phyloP scores from a whole-genome alignment of 108 stramenopile species.

The Cyclotella atomus region DNA sequence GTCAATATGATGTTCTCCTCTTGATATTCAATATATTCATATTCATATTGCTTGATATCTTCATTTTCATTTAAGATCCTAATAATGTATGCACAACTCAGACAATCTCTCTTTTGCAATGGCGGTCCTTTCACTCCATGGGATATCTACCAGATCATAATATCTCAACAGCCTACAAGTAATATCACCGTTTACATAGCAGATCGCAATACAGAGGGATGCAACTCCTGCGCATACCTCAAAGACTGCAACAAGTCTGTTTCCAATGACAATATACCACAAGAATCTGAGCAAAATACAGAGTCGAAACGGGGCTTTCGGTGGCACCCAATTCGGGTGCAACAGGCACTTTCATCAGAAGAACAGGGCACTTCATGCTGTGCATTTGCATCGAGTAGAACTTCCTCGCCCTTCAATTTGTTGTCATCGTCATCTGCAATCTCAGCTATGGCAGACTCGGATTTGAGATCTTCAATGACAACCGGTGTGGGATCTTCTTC shows the following conservation, averaged over 20 bases:
- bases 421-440: background rate
- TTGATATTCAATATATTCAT: too few relatives aligned
- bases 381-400: background rate
- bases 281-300: constrained; percentile 83
- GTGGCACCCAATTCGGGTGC: constrained; percentile 59
- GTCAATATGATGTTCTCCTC: too few relatives aligned
- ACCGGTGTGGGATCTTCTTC: constrained; percentile 57
- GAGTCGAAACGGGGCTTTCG: constrained; percentile 78
- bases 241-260: constrained; percentile 71
- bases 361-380: background rate
- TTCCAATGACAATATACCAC: constrained; percentile 75
- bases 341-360: constrained; percentile 6
- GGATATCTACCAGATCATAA: too few relatives aligned
- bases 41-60: too few relatives aligned
- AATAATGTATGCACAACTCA: too few relatives aligned
- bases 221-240: constrained; percentile 68
- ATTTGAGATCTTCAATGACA: constrained; percentile 1
- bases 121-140: too few relatives aligned
- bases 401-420: background rate
- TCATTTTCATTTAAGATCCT: too few relatives aligned
- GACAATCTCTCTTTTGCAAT: too few relatives aligned
- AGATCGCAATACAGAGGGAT: constrained; percentile 57
- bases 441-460: background rate
- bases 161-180: too few relatives aligned
- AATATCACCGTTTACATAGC: too few relatives aligned